phyloP scores from a whole-genome alignment of 176 grass and related monocot species.

The Phyllostachys edulis region DNA sequence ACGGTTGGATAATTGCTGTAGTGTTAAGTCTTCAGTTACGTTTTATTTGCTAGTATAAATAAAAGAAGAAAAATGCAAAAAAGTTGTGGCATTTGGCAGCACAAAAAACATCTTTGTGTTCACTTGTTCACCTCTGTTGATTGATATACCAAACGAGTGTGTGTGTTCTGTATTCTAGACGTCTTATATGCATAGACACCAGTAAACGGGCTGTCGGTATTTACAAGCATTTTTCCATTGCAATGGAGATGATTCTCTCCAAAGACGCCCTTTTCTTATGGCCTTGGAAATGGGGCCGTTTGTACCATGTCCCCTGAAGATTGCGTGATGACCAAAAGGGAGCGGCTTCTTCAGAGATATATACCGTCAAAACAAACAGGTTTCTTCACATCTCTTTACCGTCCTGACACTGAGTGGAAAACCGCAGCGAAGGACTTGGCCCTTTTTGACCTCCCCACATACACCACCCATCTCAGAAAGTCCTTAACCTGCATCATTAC shows the following conservation, averaged over 20 bases:
- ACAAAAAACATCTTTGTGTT: too few species aligned
- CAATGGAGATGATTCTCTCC: constrained; percentile 1
- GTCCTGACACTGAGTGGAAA: constrained; percentile 41
- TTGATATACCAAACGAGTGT: too few species aligned
- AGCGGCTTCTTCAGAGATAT: constrained; percentile 33
- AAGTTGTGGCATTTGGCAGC: too few species aligned
- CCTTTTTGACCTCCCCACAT: constrained; percentile 38
- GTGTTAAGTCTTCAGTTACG: too few species aligned
- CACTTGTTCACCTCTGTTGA: too few species aligned
- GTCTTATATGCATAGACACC: too few species aligned
- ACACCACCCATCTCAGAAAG: neutral
- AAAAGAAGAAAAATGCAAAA: too few species aligned
- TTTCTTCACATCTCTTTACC: constrained; percentile 24
- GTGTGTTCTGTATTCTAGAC: too few species aligned
- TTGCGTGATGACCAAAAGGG: constrained; percentile 53
- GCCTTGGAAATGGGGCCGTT: constrained; percentile 38
- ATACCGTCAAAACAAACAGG: constrained; percentile 15
- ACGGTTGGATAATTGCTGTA: too few species aligned
- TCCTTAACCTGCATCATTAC: constrained; percentile 40
- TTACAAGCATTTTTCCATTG: neutral
- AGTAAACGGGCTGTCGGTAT: too few species aligned
- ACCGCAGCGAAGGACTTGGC: constrained; percentile 10
- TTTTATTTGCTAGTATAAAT: too few species aligned
- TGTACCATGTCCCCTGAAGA: constrained; percentile 65
- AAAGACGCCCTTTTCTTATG: constrained; percentile 30